Evolutionary conservation across 345 rosid genomes (phyloP), one percentile per base, ranked within the genome.

Genomic region (Brassica juncea): DNA sequence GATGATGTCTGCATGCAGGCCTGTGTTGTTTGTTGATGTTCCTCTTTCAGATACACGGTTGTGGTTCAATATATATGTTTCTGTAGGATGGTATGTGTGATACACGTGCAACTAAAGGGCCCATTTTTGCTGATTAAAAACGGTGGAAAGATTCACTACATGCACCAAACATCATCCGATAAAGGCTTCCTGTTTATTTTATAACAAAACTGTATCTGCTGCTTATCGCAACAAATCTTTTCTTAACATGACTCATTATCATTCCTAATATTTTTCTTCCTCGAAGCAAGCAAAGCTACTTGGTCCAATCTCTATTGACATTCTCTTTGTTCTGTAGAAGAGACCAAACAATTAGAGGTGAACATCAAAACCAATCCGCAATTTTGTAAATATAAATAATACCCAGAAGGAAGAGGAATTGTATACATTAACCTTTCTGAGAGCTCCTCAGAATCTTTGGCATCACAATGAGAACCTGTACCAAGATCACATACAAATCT

Each of bases 201-300:
- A 23, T 23, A 23, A 47, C 69, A 39, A 42, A 76, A 21, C 25
- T 23, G 25, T 23, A 23, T 23, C 19, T 34, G 8, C 5, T 69
- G 19, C 19, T 23, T 6, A 3, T 12, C 31, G 12, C 60, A 27
- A 61, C 63, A n/a, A 44, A 77, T 10, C 8, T 63, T 21, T 57
- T 57, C 25, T 77, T 52, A 63, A 62, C 32, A 62, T 0, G 25
- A 49, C 59, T 19, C 44, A 55, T 78, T 68, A 77, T 28, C 8
- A 57, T 84, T 89, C 83, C 73, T 89, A 66, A 84, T 84, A 86
- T 88, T 94, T 87, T 91, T 94, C 89, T 92, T 94, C 83, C 90
- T 88, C 0, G 92, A 85, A 47, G 92, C 25, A 23, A 23, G 25
- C 91, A 85, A 82, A 85, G 86, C 88, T 84, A 81, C 91, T 86